Base-by-base conservation (phyloP, 2,329 filamentous ascomycete species). In the Rachicladosporium sp. region DNA sequence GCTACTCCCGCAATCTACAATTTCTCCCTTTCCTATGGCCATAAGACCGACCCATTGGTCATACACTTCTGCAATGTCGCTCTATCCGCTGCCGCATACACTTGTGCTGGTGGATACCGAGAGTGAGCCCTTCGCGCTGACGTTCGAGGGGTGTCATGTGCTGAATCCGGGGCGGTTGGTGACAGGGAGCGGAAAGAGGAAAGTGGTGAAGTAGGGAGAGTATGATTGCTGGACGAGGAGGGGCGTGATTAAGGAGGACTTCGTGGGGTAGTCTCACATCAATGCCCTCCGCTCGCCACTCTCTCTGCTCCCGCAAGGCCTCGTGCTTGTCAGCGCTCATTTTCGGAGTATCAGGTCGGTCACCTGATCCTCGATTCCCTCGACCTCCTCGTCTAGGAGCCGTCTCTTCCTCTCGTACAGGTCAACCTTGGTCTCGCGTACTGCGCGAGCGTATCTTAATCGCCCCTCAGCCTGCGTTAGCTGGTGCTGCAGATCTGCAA, bases 111-210 rank as follows among this genome's bases (percentile, higher is more conserved):
- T 86, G 2, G 91, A 98, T 62, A 69, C 81, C 0, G 84, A 88
- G 32, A 79, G 81, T 7, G 79, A 83, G 10, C 73, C 86, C 0
- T 98, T 94, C 54, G 82, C 81, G 39, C 68, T 95, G 47, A 93
- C 84, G 10, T 96, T 96, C 55, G 89, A 94, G 61, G 89, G 88
- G 0, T 96, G 91, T 55, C 84, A 91, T 64, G 88, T 95, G 29
- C 80, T 98, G 74, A 98, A 98, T 58, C 88, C 91, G 0, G 86
- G 87, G 4, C 71, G 73, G 35, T 61, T 98, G 36, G 70, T 93
- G 29, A 61, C 58, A 37, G 58, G 57, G 15, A 78, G 84, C 0
- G 67, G 74, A 0, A 71, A 78, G 38, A 74, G 76, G 46, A 74
- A 80, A 5, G 56, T 57, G 42, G 82, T 78, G 4, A 72, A 79